Evolutionary conservation across 139 green algal species (phyloP), one percentile per base, ranked within the genome.

Genomic region (Trebouxia sp.): DNA sequence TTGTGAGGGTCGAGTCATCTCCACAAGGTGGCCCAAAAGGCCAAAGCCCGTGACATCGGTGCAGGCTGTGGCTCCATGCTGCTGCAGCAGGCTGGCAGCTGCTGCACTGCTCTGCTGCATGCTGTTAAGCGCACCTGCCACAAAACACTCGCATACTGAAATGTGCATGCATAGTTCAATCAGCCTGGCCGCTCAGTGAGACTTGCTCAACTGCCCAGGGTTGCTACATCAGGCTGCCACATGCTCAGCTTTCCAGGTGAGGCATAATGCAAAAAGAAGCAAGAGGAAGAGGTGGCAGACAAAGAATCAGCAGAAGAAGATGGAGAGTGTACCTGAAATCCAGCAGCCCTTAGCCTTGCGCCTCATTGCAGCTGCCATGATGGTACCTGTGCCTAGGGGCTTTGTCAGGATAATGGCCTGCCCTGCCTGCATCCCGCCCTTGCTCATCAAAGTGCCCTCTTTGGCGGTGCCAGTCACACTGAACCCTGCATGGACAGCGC

Each of bases 21-120:
- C 93, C 8, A 67, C 79, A 28, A 92, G 43, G 72, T 97, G 93
- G 0, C 94, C 95, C 51, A 98, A 56, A 43, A 98, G 84, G 0
- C 95, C 95, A 88, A 98, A 98, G 20, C 95, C 95, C 0, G 94
- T 98, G 10, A 98, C 92, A 45, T 98, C 95, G 0, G 95, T 98
- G 80, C 91, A 96, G 26, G 87, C 90, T 0, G 77, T 92, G 6
- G 85, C 89, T 6, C 89, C 89, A 75, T 92, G 74, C 15, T 70
- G 14, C 22, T 66, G 26, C 62, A 97, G 75, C 3, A 92, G 76
- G 0, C 70, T 65, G 6, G 88, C 85, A 1, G 90, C 94, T 0
- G 20, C 50, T 12, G 41, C 80, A 35, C 88, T 96, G 42, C 86
- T 88, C 75, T 88, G 76, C 58, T 85, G 80, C 93, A 96, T 97